Base-by-base conservation (phyloP, 345 rosid species). In the Mercurialis annua region DNA sequence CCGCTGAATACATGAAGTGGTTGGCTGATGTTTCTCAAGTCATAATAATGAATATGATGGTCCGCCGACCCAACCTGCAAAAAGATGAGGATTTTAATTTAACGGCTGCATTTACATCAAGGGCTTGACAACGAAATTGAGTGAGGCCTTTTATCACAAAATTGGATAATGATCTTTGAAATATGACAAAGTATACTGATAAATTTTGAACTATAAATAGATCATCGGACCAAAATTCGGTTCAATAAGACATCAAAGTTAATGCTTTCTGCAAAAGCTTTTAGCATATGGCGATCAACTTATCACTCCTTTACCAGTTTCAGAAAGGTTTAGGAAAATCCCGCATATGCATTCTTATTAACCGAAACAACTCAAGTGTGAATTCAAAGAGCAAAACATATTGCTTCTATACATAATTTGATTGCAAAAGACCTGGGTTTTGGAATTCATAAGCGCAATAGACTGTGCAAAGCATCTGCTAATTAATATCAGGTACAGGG, bases 31-130 rank as follows among this genome's bases (percentile, higher is more conserved):
- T 92, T 92, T 78, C 98, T 87, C 67, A 95, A 80, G 78, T 95
- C 99, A 44, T 88, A 95, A 69, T 85, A 90, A 68, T 90, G 96
- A 71, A 95, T 90, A 72, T 90, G 93, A 73, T 90, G 98, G 58
- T 90, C 98, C 54, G 97, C 99, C 36, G 98, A 95, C 67, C 98
- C 98, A 72, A 87, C 99, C 99, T 95, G 88, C 76, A 77, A 54
- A 72, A 64, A 62, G 56, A 31, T 44, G 27, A 42, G 24, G 34
- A n/a, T 33, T 16, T 26, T 55, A 5, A 11, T 8, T 20, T 49
- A 27, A 60, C 26, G 60, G 44, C 29, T 4, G 26, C 29, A 50
- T 23, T 14, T 20, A 23, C 24, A 29, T 10, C 8, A 63, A 51
- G 23, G 17, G 23, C 16, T 31, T 5, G 29, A 10, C 44, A 16